phyloP scores from a whole-genome alignment of 306 rosid genomes.

The Ormosia emarginata region DNA sequence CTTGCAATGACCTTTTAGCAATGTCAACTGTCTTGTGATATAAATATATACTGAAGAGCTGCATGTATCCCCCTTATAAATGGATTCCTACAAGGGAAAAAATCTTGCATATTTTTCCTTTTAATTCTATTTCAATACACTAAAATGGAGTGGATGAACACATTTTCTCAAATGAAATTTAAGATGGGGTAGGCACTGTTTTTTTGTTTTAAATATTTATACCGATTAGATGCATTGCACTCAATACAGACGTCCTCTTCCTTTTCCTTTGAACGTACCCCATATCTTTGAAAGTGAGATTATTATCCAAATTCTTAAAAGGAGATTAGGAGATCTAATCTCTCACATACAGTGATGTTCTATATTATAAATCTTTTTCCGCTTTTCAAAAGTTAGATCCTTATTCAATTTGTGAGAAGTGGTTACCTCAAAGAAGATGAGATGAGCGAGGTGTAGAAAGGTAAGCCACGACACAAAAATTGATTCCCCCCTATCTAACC shows the following conservation, averaged over 20 bases:
- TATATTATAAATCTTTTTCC: neutral
- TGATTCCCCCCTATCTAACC: neutral
- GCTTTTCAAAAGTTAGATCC: conserved; percentile 17
- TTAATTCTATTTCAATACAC: neutral
- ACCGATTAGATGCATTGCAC: neutral
- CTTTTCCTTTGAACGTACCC: neutral
- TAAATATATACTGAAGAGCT: neutral
- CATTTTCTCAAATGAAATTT: neutral
- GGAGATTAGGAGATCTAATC: neutral
- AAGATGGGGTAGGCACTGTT: neutral
- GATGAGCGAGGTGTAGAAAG: neutral
- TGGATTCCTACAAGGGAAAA: neutral
- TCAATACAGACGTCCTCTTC: neutral
- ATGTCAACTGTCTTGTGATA: too few relatives aligned
- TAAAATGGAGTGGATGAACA: neutral
- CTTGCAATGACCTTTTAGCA: too few relatives aligned
- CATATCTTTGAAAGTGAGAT: conserved; percentile 1
- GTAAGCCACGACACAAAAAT: neutral
- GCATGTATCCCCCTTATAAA: neutral
- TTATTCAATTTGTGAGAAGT: neutral
- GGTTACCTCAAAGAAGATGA: neutral
- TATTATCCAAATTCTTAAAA: neutral
- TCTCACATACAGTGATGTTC: neutral
- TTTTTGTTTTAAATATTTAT: too few relatives aligned
- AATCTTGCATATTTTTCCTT: neutral